Conservation (phyloP, 2,329 filamentous ascomycete species). For the Sclerotinia glacialis region DNA sequence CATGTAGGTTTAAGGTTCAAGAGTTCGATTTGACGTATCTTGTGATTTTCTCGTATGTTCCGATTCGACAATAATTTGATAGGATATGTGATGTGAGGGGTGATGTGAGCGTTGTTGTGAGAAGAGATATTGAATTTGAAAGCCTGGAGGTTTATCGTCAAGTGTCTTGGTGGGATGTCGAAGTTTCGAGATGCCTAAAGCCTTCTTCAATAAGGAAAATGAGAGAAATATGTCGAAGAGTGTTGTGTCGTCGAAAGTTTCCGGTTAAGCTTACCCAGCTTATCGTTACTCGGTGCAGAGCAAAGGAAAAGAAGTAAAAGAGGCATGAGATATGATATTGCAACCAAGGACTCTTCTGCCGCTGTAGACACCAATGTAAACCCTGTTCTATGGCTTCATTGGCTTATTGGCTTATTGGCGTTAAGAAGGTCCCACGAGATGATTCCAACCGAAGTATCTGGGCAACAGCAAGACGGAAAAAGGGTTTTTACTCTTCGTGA, state of each 20-base stretch:
- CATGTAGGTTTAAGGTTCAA: conserved; percentile 22
- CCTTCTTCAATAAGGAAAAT: background rate
- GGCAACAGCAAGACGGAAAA: conserved; percentile 8
- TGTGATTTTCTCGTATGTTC: background rate
- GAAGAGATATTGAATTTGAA: background rate
- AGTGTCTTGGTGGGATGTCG: conserved; percentile 3
- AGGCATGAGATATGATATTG: background rate
- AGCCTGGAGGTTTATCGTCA: background rate
- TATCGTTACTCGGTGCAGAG: conserved; percentile 7
- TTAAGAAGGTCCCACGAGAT: conserved; percentile 11
- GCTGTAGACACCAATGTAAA: background rate
- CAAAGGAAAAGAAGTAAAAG: background rate
- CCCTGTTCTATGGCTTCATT: conserved; percentile 8
- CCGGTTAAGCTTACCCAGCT: background rate
- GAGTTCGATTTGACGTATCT: background rate
- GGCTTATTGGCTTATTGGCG: background rate
- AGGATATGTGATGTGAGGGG: background rate
- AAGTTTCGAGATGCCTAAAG: background rate
- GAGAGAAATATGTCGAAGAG: background rate
- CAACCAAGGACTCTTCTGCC: background rate
- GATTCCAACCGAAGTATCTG: conserved; percentile 2
- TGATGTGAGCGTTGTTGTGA: background rate
- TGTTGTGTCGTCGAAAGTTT: background rate
- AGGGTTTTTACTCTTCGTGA: background rate
- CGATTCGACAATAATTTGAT: background rate